A percentile compares a stretch with the other conserved stretches of the same genome.
Conservation (phyloP, 768 basidiomycete genomes). For the Amanita fuliginea region DNA sequence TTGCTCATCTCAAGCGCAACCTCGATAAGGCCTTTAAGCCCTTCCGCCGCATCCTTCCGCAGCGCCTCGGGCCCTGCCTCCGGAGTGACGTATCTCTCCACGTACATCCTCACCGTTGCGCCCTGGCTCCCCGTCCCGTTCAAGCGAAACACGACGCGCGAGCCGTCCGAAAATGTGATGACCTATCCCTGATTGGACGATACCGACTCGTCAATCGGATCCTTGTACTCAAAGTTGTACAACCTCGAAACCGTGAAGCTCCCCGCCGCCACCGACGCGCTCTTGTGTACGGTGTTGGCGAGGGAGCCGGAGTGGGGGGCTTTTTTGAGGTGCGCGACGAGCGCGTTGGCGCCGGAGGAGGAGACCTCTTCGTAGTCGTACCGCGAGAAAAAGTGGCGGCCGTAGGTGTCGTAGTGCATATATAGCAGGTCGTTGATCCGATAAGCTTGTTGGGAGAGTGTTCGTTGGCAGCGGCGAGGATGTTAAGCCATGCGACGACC, state of each 20-base stretch:
- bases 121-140: conserved; percentile 95
- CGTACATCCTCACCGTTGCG: conserved; percentile 93
- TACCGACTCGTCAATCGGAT: conserved; percentile 93
- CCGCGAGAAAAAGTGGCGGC: conserved; percentile 96
- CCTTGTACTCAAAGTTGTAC: conserved; percentile 92
- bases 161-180: conserved; percentile 85
- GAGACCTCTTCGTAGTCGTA: conserved; percentile 99
- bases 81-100: conserved; percentile 80
- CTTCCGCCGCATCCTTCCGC: conserved; percentile 71
- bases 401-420: conserved; percentile 85
- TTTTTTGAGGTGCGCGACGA: conserved; percentile 70
- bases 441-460: conserved; percentile 63
- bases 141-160: conserved; percentile 89
- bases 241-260: conserved; percentile 56
- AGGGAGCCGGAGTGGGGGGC: conserved; percentile 61
- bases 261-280: conserved; percentile 13
- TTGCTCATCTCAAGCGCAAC: conserved; percentile 82
- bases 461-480: conserved; percentile 82
- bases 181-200: conserved; percentile 95
- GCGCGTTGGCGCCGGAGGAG: conserved; percentile 78
- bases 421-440: conserved; percentile 85
- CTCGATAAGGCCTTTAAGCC: conserved; percentile 90
- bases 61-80: conserved; percentile 61
- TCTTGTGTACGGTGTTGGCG: conserved; percentile 52
- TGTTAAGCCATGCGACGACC: conserved; percentile 94